Percentiles rank a stretch among this genome's conserved stretches.
Conservation (phyloP, 2,329 filamentous ascomycete genomes). For the Ascochyta lentis region DNA sequence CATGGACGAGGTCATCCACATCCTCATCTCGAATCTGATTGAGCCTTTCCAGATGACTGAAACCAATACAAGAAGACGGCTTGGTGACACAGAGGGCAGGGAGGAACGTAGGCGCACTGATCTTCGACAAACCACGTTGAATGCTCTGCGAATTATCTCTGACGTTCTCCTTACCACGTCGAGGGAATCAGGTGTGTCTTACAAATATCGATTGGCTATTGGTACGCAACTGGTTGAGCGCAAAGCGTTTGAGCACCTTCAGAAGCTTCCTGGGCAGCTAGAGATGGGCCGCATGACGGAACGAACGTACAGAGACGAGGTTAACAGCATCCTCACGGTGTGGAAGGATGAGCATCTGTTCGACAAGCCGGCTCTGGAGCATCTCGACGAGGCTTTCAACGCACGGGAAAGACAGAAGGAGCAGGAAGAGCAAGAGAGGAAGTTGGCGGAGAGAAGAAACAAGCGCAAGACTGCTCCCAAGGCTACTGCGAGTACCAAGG, state of each 20-base stretch:
- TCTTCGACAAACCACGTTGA: constrained; percentile 44
- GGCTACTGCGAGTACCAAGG: constrained; percentile 8
- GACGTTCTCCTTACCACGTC: constrained; percentile 76
- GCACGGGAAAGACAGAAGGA: constrained; percentile 49
- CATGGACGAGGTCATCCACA: constrained; percentile 88
- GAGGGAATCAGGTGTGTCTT: constrained; percentile 52
- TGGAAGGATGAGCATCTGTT: constrained; percentile 46
- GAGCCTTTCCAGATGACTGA: constrained; percentile 76
- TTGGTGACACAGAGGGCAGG: constrained; percentile 26
- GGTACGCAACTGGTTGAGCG: constrained; percentile 72
- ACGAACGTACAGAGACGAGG: constrained; percentile 56
- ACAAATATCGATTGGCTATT: constrained; percentile 84
- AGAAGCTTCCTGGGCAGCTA: constrained; percentile 72
- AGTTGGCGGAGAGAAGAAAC: constrained; percentile 60
- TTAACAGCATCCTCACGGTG: constrained; percentile 42
- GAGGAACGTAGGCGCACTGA: constrained; percentile 32
- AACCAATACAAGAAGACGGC: constrained; percentile 65
- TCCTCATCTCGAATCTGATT: constrained; percentile 82
- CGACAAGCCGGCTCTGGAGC: constrained; percentile 33
- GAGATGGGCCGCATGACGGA: constrained; percentile 82
- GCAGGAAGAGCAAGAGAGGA: constrained; percentile 69
- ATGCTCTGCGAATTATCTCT: constrained; percentile 76
- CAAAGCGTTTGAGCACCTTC: constrained; percentile 77
- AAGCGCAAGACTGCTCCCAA: constrained; percentile 26
- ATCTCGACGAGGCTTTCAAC: constrained; percentile 41